These are phyloP conservation scores for Aspergillus arachidicola DNA, from an alignment of 2,329 filamentous ascomycete genomes.

Conservation along the genomic window DNA sequence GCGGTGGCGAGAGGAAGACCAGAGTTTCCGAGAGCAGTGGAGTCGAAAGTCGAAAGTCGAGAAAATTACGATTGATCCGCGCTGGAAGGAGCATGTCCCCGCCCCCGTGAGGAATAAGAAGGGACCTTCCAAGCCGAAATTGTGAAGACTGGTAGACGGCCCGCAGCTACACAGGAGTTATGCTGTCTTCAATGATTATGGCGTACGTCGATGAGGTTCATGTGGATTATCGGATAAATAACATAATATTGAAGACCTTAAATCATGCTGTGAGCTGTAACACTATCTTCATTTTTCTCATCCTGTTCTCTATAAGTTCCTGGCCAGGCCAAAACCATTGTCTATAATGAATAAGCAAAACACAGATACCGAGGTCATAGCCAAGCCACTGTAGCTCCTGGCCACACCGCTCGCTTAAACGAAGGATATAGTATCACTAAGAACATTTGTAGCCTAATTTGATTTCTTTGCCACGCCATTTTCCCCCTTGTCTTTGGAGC, in stretches of 20 bases:
- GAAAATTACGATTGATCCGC: conserved; percentile 60
- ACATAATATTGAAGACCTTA: neutral
- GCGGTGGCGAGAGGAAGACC: conserved; percentile 61
- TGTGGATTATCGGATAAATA: neutral
- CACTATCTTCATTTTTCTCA: conserved; percentile 7
- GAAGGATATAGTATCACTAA: conserved; percentile 7
- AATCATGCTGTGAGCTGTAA: conserved; percentile 15
- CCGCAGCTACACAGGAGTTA: neutral
- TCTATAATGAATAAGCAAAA: conserved; percentile 15
- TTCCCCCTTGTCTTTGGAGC: conserved; percentile 14
- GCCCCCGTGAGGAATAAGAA: conserved; percentile 33
- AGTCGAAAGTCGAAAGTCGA: conserved; percentile 51
- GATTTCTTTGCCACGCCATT: conserved; percentile 36
- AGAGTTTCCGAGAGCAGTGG: conserved; percentile 59
- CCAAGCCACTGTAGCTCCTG: conserved; percentile 5
- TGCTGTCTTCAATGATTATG: neutral
- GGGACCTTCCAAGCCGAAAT: conserved; percentile 26
- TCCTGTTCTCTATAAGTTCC: conserved; percentile 14
- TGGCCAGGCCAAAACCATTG: conserved; percentile 9
- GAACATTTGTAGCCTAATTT: conserved; percentile 16
- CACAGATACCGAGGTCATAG: neutral
- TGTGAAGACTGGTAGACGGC: conserved; percentile 19
- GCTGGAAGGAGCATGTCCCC: conserved; percentile 52
- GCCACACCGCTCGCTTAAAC: neutral
- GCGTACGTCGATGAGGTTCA: neutral